Conservation (phyloP, 1,284 basidiomycete genomes). For the Hypsizygus ulmarius region DNA sequence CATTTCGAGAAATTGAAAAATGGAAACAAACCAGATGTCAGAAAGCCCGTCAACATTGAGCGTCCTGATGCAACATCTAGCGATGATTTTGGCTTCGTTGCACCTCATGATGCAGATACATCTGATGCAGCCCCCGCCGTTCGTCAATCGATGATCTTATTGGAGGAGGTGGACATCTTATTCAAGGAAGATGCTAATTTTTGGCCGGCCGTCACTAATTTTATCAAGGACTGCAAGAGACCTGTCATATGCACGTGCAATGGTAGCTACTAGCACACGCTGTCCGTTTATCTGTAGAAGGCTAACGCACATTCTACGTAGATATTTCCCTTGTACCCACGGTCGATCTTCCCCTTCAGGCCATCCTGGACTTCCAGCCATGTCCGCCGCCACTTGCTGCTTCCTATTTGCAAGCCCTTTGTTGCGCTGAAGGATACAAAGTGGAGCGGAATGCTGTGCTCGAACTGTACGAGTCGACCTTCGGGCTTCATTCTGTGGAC, state of each 20-base stretch:
- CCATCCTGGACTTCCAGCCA: constrained; percentile 63
- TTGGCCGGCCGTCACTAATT: constrained; percentile 80
- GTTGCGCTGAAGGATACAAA: constrained; percentile 52
- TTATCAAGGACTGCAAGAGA: constrained; percentile 79
- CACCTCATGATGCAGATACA: constrained; percentile 1
- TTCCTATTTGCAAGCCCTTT: constrained; percentile 73
- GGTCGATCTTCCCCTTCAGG: constrained; percentile 75
- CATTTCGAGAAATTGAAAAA: constrained; percentile 11
- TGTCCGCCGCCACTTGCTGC: constrained; percentile 57
- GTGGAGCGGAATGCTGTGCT: constrained; percentile 34
- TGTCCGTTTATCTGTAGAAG: constrained; percentile 16
- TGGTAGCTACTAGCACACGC: constrained; percentile 50
- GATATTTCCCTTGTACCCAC: constrained; percentile 73
- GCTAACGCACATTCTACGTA: constrained; percentile 29
- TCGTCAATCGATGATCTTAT: constrained; percentile 84
- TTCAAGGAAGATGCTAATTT: constrained; percentile 90
- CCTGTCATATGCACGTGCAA: constrained; percentile 93
- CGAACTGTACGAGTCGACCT: constrained; percentile 35
- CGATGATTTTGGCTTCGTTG: constrained; percentile 25
- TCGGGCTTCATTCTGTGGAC: constrained; percentile 17
- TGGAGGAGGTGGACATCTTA: constrained; percentile 97
- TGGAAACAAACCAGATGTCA: neutral
- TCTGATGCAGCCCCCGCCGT: constrained; percentile 24
- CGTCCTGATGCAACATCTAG: neutral
- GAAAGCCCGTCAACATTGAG: neutral